Base-by-base conservation (phyloP, 495 filamentous ascomycete species). In the Penicillium ucsense region DNA sequence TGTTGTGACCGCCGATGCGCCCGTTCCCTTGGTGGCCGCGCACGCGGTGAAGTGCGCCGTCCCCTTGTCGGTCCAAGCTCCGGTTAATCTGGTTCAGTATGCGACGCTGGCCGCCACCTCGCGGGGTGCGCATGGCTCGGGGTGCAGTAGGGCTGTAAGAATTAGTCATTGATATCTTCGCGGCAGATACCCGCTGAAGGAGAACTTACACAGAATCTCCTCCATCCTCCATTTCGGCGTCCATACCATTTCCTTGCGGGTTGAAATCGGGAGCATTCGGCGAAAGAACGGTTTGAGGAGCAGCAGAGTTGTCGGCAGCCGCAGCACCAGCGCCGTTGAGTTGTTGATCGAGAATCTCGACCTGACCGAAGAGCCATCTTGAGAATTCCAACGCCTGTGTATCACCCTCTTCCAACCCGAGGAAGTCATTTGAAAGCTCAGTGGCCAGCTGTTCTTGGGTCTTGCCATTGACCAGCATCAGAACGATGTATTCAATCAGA, bases 381-480 rank as follows among this genome's bases (percentile, higher is more conserved):
- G 92, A 78, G 63, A 98, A 98, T 41, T 88, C 84, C 27, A 78
- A 78, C 6, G 89, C 85, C 46, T 85, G 83, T 45, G 83, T 79
- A 60, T 95, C 88, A 43, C 94, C 89, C 45, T 87, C 82, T 1
- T 80, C 82, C 2, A 96, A 79, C 30, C 80, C 82, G 2, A 98
- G 78, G 36, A 97, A 78, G 55, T 98, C 94, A 48, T 84, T 86
- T 6, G 89, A 83, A 8, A 97, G 81, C 61, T 98, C 92, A 30
- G 80, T 78, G 4, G 89, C 86, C 52, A 97, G 89, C 56, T 95
- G 84, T 38, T 88, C 80, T 60, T 92, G 83, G 5, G 84, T 86
- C 67, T 95, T 95, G 48, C 89, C 87, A 63, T 96, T 96, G 48
- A 84, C 87, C 31, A 98, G 77, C 91, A 96, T 97, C 45, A 95